Percentiles rank a stretch among this genome's conserved stretches.
These are phyloP conservation scores for Leccinellum luteum DNA, from an alignment of 768 basidiomycete species.

Conservation along the genomic window DNA sequence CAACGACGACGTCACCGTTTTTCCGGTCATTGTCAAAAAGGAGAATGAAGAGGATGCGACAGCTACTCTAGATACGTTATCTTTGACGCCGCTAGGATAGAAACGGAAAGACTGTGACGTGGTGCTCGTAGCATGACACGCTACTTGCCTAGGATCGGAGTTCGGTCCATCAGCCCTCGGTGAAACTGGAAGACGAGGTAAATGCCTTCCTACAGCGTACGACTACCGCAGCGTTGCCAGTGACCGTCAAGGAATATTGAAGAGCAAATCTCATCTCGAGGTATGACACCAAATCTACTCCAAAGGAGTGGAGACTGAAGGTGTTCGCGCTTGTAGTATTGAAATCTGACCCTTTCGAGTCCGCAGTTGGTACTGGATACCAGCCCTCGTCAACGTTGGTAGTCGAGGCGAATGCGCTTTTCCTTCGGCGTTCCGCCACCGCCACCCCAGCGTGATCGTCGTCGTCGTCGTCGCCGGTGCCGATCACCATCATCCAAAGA, in stretches of 20 bases:
- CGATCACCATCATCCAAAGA: too few species aligned
- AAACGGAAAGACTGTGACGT: neutral
- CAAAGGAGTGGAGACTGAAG: neutral
- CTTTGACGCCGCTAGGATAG: neutral
- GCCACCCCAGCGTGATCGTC: neutral
- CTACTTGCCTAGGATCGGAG: neutral
- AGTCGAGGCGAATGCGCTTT: neutral
- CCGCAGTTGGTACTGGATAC: neutral
- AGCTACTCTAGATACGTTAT: neutral
- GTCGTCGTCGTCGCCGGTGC: neutral
- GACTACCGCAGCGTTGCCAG: neutral
- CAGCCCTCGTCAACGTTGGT: conserved; percentile 2
- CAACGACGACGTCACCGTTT: neutral
- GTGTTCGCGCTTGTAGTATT: neutral
- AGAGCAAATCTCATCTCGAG: neutral
- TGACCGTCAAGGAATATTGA: neutral
- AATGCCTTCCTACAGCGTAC: neutral
- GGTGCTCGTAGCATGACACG: neutral
- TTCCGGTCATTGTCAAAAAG: conserved; percentile 5
- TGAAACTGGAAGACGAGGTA: conserved; percentile 5
- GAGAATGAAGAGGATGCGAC: conserved; percentile 12
- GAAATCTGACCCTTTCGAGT: neutral
- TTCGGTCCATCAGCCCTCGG: neutral
- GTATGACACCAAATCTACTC: neutral
- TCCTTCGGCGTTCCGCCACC: neutral